Base-by-base conservation (phyloP, 495 filamentous ascomycete genomes). In the Lasiosphaeria miniovina region DNA sequence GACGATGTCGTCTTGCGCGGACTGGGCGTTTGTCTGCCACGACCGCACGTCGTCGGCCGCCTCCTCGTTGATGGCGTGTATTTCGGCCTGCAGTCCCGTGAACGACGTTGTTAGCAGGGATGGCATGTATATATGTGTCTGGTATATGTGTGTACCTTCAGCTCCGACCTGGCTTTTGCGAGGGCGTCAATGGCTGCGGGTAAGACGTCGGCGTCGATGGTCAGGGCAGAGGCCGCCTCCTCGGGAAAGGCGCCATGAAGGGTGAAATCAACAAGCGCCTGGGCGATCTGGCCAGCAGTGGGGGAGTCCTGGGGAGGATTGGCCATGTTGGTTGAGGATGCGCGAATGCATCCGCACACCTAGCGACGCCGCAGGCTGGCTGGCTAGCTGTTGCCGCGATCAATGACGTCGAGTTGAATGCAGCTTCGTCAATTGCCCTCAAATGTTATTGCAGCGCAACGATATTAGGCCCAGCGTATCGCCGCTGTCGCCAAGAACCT, bases 11-110 rank as follows among this genome's bases (percentile, higher is more conserved):
- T 82, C 79, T 66, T 91, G 88, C n/a, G 96, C 83, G 53, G 88
- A 84, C 69, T 88, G 88, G 36, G 91, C 90, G 70, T 93, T 89
- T 24, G 78, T 71, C 57, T 94, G 88, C 93, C 93, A 97, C 60
- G 84, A 79, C 66, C 90, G 87, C 62, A 94, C 86, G 66, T 94
- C 89, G 24, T 87, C 83, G 48, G 86, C 86, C 45, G 84, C 88
- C 49, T 88, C 84, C 43, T 84, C 82, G 77, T 91, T 93, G 43
- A 90, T 79, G 32, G 76, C 71, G 54, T 85, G 87, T 43, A 96
- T 87, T 59, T 91, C 85, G 57, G 78, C 76, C 88, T 91, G 63
- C 36, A 59, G 24, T 24, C 2, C 24, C 24, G 24, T 24, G 24
- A 24, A 24, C 24, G 24, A 24, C 24, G 24, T 24, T 24, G 24